Evolutionary conservation across 768 basidiomycete genomes (phyloP).

Genomic region (Pisolithus marmoratus): DNA sequence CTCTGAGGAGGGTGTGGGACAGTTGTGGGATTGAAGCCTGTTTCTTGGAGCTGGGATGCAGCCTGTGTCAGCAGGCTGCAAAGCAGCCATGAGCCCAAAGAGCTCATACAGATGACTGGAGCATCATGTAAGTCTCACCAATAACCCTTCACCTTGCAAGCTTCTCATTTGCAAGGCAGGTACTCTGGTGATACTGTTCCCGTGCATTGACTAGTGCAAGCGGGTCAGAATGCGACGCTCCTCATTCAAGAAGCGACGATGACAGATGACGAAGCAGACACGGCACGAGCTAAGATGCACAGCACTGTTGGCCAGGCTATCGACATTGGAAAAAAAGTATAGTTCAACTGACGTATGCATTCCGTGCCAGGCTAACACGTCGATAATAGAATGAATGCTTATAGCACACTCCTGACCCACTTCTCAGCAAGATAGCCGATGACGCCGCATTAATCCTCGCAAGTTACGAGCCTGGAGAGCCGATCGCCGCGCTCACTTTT

Average conservation of each 20-base stretch:
- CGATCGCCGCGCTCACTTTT: slow-evolving; percentile 69
- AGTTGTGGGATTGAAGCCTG: too few relatives aligned
- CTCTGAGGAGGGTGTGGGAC: too few relatives aligned
- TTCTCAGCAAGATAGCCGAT: slow-evolving; percentile 94
- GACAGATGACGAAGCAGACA: slow-evolving; percentile 72
- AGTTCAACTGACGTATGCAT: slow-evolving; percentile 16
- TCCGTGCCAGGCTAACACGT: neutral
- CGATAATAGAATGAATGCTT: slow-evolving; percentile 68
- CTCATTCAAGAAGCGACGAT: slow-evolving; percentile 95
- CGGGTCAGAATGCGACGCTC: slow-evolving; percentile 65
- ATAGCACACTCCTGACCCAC: slow-evolving; percentile 86
- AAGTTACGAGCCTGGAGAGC: slow-evolving; percentile 24
- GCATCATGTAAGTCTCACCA: slow-evolving; percentile 30
- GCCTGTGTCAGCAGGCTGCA: too few relatives aligned
- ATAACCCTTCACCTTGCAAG: neutral
- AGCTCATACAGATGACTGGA: slow-evolving; percentile 57
- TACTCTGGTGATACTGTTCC: slow-evolving; percentile 93
- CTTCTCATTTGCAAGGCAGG: slow-evolving; percentile 33
- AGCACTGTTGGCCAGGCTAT: slow-evolving; percentile 90
- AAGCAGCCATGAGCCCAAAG: too few relatives aligned
- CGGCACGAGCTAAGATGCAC: slow-evolving; percentile 76
- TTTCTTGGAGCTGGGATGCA: too few relatives aligned
- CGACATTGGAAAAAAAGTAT: slow-evolving; percentile 62
- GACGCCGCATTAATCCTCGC: slow-evolving; percentile 48
- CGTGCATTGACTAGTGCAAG: slow-evolving; percentile 55